phyloP scores from a whole-genome alignment of 1,284 basidiomycete genomes.

The Trichosporon sp. region DNA sequence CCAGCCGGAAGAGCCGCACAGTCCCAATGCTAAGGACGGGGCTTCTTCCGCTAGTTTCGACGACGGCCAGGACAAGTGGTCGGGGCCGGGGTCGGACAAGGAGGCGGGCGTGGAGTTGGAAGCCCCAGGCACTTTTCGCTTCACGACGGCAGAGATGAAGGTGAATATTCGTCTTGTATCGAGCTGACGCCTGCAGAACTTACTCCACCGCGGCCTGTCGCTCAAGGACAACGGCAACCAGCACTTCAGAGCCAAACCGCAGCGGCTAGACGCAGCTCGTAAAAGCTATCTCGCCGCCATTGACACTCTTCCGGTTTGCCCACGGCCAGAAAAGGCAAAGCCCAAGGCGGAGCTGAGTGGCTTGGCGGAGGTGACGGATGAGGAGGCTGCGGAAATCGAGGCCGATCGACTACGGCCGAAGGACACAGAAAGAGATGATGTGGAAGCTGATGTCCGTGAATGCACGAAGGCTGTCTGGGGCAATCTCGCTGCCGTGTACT shows the following conservation, averaged over 20 bases:
- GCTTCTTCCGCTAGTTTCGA: neutral
- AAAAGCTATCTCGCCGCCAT: constrained; percentile 42
- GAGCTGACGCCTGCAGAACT: constrained; percentile 29
- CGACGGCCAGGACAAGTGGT: constrained; percentile 23
- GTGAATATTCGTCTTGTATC: constrained; percentile 26
- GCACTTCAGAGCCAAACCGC: constrained; percentile 42
- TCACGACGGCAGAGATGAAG: constrained; percentile 37
- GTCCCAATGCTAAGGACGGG: neutral
- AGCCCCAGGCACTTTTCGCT: constrained; percentile 25
- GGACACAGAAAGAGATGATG: constrained; percentile 33
- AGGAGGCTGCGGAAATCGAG: constrained; percentile 42
- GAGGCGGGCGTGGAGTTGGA: constrained; percentile 48
- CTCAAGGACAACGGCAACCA: constrained; percentile 49
- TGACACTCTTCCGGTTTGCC: constrained; percentile 32
- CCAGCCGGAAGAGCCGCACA: neutral
- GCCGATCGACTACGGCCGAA: constrained; percentile 21
- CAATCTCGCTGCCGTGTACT: constrained; percentile 50
- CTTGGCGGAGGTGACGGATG: constrained; percentile 50
- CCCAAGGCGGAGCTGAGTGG: constrained; percentile 26
- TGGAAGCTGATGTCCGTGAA: constrained; percentile 40
- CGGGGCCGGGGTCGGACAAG: constrained; percentile 41
- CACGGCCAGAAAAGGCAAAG: constrained; percentile 7
- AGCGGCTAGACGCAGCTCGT: constrained; percentile 39
- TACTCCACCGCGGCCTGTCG: constrained; percentile 33
- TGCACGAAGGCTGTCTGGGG: constrained; percentile 49